A percentile compares a stretch with the other conserved stretches of the same genome.
phyloP scores from a whole-genome alignment of 371 early-diverging fungal species.

The Mucor indicus region DNA sequence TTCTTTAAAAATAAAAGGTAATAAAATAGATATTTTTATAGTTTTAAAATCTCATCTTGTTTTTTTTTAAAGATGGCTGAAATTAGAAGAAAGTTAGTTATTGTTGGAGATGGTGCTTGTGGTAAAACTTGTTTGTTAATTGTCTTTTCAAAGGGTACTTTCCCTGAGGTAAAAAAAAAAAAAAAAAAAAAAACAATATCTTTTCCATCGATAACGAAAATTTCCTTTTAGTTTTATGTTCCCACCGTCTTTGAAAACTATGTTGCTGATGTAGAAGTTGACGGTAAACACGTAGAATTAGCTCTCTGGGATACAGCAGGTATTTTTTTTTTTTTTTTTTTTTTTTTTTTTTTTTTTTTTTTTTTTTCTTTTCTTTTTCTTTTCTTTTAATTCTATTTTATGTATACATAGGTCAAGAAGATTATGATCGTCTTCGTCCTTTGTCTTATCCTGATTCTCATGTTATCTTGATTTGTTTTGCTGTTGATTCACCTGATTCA shows the following conservation, averaged over 20 bases:
- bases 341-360: slow-evolving; percentile 1
- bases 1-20: too few species aligned
- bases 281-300: slow-evolving; percentile 90
- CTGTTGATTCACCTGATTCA: slow-evolving; percentile 92
- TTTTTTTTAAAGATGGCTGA: slow-evolving; percentile 58
- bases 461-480: slow-evolving; percentile 94
- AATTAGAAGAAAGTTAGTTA: slow-evolving; percentile 91
- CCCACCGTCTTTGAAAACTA: slow-evolving; percentile 98
- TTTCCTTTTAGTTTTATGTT: slow-evolving; percentile 64
- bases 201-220: background rate
- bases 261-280: slow-evolving; percentile 90
- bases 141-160: slow-evolving; percentile 86
- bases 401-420: slow-evolving; percentile 76
- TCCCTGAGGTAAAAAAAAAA: slow-evolving; percentile 72
- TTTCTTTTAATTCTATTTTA: background rate
- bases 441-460: slow-evolving; percentile 96
- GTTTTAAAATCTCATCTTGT: too few species aligned
- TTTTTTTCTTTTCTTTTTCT: background rate
- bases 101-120: slow-evolving; percentile 96
- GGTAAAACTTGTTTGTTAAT: slow-evolving; percentile 96
- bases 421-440: slow-evolving; percentile 95
- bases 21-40: too few species aligned
- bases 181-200: slow-evolving; percentile 2
- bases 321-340: slow-evolving; percentile 18
- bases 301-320: slow-evolving; percentile 99